Evolutionary conservation across 495 filamentous ascomycete genomes (phyloP).

Genomic region (Penicillium angulare): DNA sequence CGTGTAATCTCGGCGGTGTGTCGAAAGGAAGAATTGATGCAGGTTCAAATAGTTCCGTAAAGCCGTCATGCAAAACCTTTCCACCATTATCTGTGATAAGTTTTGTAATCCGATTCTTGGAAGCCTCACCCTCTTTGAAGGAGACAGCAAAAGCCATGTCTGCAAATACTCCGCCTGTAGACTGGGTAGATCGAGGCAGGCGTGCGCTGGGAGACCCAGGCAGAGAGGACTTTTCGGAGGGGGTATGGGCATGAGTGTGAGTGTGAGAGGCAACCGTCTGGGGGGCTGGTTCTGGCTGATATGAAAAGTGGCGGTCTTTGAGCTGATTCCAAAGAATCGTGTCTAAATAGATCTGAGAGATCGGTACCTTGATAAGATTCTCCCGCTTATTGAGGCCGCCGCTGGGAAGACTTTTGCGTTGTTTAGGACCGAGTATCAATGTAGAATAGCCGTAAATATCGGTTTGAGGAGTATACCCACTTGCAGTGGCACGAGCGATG

Average conservation of each 20-base stretch:
- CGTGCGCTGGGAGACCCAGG: conserved; percentile 44
- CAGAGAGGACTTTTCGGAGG: conserved; percentile 39
- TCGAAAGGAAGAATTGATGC: conserved; percentile 35
- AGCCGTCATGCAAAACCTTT: conserved; percentile 67
- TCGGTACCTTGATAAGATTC: conserved; percentile 41
- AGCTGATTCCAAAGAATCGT: conserved; percentile 50
- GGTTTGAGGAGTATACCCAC: conserved; percentile 34
- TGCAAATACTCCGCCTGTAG: conserved; percentile 53
- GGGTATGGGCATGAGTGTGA: conserved; percentile 36
- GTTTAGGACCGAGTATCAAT: conserved; percentile 44
- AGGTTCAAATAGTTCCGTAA: conserved; percentile 77
- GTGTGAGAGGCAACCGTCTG: conserved; percentile 18
- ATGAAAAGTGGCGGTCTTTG: conserved; percentile 43
- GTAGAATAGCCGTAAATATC: conserved; percentile 48
- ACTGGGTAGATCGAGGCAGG: conserved; percentile 36
- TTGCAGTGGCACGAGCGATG: conserved; percentile 21
- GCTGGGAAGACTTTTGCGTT: conserved; percentile 44
- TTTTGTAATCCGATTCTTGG: conserved; percentile 47
- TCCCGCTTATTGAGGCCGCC: conserved; percentile 28
- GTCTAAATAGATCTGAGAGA: conserved; percentile 49
- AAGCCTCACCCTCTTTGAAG: conserved; percentile 56
- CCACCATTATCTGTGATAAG: conserved; percentile 66
- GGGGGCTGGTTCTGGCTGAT: conserved; percentile 19
- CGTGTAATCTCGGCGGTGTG: conserved; percentile 25
- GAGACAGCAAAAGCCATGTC: conserved; percentile 82